Base-by-base conservation (phyloP, 192 early-diverging fungal species). In the Phycomyces blakesleeanus region DNA sequence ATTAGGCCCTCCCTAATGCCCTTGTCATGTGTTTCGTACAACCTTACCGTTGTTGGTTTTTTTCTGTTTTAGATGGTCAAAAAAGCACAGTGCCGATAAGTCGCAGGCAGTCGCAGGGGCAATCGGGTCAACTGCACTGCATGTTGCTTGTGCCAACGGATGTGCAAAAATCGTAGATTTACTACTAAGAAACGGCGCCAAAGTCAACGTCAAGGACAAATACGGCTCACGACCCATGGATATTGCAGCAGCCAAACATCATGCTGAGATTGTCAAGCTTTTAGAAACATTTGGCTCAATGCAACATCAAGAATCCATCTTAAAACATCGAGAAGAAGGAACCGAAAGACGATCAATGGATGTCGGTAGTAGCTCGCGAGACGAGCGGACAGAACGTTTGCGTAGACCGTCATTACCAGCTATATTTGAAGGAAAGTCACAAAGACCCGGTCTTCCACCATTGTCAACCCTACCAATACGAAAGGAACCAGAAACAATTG, bases 71-170 rank as follows among this genome's bases (percentile, higher is more conserved):
- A 75, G 73, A 29, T 75, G 73, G 73, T 70, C 67, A 5, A 69
- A 75, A 51, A 75, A 70, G 53, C 73, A 70, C 38, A 69, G 63
- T 44, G 51, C 68, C 38, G 73, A 75, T 51, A 75, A 75, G 47
- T 69, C 73, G 9, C 59, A 68, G 55, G 73, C 68, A n/a, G 68
- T 77, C 5, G 77, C 78, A 51, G 82, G 82, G 5, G 78, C 82
- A 16, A 83, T 76, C 47, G 84, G 86, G 11, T 88, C 90, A 18
- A 92, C 93, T 0, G 84, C 91, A 25, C 71, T 95, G 59, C 93
- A 95, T 64, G 87, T 89, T 74, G 92, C 92, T 4, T 85, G 87
- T 38, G 92, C 91, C 15, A 88, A 87, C 56, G 87, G 88, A 0
- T 88, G 84, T 62, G 61, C 76, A 0, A 74, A 77, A 10, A 81